Base-by-base conservation (phyloP, 1,284 basidiomycete genomes). In the Tylopilus sp. region DNA sequence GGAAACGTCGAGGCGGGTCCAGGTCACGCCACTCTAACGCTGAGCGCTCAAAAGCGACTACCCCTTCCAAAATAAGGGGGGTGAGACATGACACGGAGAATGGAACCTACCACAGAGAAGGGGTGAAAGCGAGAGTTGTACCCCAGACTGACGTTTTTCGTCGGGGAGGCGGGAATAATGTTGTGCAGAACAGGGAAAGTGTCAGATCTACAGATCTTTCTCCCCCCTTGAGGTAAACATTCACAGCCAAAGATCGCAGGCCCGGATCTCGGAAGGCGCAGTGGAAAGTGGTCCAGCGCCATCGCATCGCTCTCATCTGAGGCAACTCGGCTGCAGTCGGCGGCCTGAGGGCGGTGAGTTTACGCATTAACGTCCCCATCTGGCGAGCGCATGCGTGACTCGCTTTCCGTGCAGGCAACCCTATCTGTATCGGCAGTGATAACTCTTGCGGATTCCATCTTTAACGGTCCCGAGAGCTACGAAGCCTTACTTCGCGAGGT, bases 381-480 rank as follows among this genome's bases (percentile, higher is more conserved):
- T 19, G 51, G 55, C 30, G 13, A 15, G 39, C 46, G 44, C 41
- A 48, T 15, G 10, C 45, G 45, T 43, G 29, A 48, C 48, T 59
- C 29, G 28, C 49, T 58, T n/a, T n/a, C n/a, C n/a, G n/a, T n/a
- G n/a, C n/a, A n/a, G n/a, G n/a, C 28, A 9, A 6, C 49, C 44
- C 21, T 46, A 28, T 41, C 25, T 36, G 19, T 21, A 28, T 49
- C 49, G 56, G 55, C 33, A 50, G 46, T 49, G 50, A 61, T 28
- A 41, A 33, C 19, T 29, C 41, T 21, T 42, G 12, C 15, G 44
- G 52, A 51, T 28, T 12, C 26, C 44, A 49, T 38, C 48, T 1
- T 44, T 37, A 23, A 41, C 61, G 55, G 64, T 5, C 40, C 60
- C 61, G 60, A 64, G 60, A 64, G 15, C 25, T 25, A 11, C 47